A percentile compares a stretch with the other conserved stretches of the same genome.
These are phyloP conservation scores for Lentinus tigrinus DNA, from an alignment of 768 basidiomycete genomes.

Conservation along the genomic window DNA sequence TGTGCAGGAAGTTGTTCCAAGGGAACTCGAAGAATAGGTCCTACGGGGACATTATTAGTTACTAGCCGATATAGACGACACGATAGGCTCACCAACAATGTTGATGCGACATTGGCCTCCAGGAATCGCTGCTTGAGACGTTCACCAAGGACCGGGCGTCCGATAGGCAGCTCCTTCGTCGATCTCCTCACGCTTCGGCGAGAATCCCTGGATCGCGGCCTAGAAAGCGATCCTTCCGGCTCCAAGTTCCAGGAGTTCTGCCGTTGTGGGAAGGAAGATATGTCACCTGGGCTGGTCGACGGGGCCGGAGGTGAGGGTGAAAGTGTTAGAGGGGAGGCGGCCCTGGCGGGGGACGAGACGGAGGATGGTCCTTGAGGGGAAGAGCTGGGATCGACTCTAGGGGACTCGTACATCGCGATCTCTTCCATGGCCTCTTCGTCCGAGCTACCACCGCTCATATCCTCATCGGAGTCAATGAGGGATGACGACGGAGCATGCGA, in stretches of 20 bases:
- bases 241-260: constrained; percentile 26
- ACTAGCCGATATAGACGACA: neutral
- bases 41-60: constrained; percentile 38
- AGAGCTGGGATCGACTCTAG: constrained; percentile 1
- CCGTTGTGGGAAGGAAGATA: constrained; percentile 22
- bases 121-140: constrained; percentile 77
- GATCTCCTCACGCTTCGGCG: constrained; percentile 54
- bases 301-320: constrained; percentile 13
- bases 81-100: constrained; percentile 63
- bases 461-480: constrained; percentile 66
- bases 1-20: constrained; percentile 97
- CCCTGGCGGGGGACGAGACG: neutral
- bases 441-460: constrained; percentile 73
- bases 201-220: constrained; percentile 44
- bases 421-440: constrained; percentile 85
- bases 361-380: constrained; percentile 1
- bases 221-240: constrained; percentile 30
- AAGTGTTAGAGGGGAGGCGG: constrained; percentile 1
- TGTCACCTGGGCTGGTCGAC: constrained; percentile 20
- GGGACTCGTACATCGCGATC: constrained; percentile 65
- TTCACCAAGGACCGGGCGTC: constrained; percentile 65
- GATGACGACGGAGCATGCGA: constrained; percentile 51
- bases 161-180: constrained; percentile 34
- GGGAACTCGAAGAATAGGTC: constrained; percentile 95
- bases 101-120: constrained; percentile 68